Base-by-base conservation (phyloP, 257 asterid genomes). In the Nicotiana obtusifolia region DNA sequence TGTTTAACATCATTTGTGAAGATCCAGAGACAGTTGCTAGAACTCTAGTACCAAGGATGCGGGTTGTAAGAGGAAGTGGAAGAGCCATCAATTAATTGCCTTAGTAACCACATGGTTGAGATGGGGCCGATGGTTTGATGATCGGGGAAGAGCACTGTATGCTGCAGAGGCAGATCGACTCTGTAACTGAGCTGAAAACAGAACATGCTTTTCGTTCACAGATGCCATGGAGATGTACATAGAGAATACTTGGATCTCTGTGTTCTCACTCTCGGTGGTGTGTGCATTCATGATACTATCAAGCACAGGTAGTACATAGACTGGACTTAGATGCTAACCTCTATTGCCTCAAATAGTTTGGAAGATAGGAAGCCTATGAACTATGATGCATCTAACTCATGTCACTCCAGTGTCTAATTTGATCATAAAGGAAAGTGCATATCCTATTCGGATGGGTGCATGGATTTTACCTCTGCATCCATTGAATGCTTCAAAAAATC, bases 191-290 rank as follows among this genome's bases (percentile, higher is more conserved):
- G 97, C 98, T 28, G 98, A 95, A 78, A 91, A 92, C 76, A 91
- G 99, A 60, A 88, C 98, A 52, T 94, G 97, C 41, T 86, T 95
- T 64, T 91, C 98, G 24, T 91, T 95, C 84, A 94, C 97, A 0
- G 99, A 95, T 84, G 98, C 99, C 66, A 94, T 94, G 94, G 98
- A 95, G 87, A 95, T 90, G 97, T 95, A 95, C 86, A 91, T 98
- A 0, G 99, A 94, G 81, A 91, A 90, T 84, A 95, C 99, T 11
- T 95, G 99, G 99, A 87, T 95, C 57, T 94, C 99, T 0, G 98
- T 95, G 53, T 91, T 95, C 84, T 95, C 98, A 8, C 97, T 95
- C 52, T 95, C 98, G 0, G 97, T 94, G 69, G 97, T 94, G 31
- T 94, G 98, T 76, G 98, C 99, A 19, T 94, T 95, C 92, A 94